These are phyloP conservation scores for Ploettnerulaceae sp. DNA, from an alignment of 2,329 filamentous ascomycete genomes.

Conservation along the genomic window DNA sequence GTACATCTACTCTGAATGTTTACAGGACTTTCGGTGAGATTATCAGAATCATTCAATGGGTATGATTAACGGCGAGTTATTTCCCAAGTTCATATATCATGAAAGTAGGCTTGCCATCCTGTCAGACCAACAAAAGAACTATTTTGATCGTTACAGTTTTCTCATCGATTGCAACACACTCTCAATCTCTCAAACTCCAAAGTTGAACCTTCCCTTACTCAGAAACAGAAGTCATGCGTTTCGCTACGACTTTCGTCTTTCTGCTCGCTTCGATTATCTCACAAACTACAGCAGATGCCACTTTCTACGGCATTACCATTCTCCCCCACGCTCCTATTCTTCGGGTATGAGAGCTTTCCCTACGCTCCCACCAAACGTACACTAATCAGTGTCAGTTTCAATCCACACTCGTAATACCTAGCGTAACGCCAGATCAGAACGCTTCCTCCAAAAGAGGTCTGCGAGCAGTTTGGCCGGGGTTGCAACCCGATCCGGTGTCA, in stretches of 20 bases:
- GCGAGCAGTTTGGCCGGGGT: conserved; percentile 48
- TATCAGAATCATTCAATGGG: neutral
- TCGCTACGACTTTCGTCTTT: neutral
- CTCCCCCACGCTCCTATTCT: neutral
- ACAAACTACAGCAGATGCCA: neutral
- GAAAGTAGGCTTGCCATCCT: too few species aligned
- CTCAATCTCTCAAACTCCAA: too few species aligned
- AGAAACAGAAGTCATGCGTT: neutral
- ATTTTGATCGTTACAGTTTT: too few species aligned
- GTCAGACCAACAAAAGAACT: too few species aligned
- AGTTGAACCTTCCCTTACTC: too few species aligned
- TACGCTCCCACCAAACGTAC: neutral
- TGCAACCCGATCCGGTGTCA: conserved; percentile 6
- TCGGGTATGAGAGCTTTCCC: neutral
- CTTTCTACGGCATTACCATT: neutral
- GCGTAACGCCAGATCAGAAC: neutral
- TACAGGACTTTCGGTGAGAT: neutral
- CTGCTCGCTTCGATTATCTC: neutral
- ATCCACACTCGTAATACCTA: neutral
- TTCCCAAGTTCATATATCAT: too few species aligned
- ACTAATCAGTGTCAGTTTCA: conserved; percentile 1
- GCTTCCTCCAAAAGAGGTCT: conserved; percentile 40
- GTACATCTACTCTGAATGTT: neutral
- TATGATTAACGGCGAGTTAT: too few species aligned
- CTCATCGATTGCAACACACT: too few species aligned